Percentiles rank a stretch among this genome's conserved stretches.
Conservation (phyloP, 2,329 filamentous ascomycete genomes). For the Epichloe sibirici region DNA sequence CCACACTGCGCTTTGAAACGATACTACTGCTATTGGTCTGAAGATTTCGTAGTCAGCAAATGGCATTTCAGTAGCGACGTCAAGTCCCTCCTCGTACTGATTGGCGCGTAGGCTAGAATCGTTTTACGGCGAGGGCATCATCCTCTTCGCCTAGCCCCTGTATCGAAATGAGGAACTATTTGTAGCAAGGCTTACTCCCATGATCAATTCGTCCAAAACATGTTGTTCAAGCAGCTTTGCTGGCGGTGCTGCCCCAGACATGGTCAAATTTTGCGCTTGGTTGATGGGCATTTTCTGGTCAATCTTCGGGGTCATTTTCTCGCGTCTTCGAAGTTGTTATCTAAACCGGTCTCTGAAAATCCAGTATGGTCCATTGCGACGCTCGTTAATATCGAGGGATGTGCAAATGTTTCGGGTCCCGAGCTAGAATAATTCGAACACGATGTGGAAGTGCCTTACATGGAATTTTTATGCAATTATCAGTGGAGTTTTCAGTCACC, state of each 20-base stretch:
- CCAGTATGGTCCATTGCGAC: background rate
- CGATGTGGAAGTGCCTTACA: too few species aligned
- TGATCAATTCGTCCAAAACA: constrained; percentile 38
- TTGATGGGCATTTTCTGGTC: background rate
- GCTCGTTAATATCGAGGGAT: too few species aligned
- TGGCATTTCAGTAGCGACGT: background rate
- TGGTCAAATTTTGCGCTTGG: background rate
- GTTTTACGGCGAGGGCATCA: background rate
- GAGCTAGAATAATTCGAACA: too few species aligned
- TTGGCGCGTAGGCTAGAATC: background rate
- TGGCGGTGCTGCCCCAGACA: background rate
- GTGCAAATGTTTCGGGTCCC: too few species aligned
- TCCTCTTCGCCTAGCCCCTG: background rate
- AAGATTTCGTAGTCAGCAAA: background rate
- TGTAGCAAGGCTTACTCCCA: constrained; percentile 32
- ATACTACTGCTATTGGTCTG: constrained; percentile 87
- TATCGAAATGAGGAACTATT: background rate
- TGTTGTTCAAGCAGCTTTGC: constrained; percentile 13
- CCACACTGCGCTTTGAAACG: constrained; percentile 85
- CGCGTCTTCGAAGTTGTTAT: too few species aligned
- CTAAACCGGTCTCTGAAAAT: background rate
- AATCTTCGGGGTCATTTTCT: background rate
- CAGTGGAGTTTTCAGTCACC: background rate
- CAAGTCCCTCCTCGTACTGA: background rate
- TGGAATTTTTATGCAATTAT: too few species aligned